phyloP scores from a whole-genome alignment of 768 basidiomycete species.

The Tulasnella sp. region DNA sequence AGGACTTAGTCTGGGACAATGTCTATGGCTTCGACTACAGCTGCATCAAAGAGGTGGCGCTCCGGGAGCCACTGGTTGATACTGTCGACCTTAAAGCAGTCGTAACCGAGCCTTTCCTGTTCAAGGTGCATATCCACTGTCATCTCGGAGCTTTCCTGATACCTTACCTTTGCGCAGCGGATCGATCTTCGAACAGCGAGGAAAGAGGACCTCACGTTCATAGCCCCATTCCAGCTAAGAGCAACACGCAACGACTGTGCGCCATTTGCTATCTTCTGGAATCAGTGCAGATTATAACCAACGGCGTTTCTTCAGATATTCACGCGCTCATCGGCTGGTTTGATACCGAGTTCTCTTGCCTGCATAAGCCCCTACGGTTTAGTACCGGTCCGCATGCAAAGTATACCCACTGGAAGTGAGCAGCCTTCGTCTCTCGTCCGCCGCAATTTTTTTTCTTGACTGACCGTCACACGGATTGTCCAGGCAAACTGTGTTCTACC shows the following conservation, averaged over 20 bases:
- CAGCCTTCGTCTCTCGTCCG: slow-evolving; percentile 19
- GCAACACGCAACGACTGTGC: slow-evolving; percentile 86
- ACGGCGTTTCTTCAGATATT: slow-evolving; percentile 44
- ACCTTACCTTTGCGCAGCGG: slow-evolving; percentile 37
- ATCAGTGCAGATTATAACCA: neutral
- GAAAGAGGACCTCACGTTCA: slow-evolving; percentile 91
- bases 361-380: slow-evolving; percentile 91
- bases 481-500: slow-evolving; percentile 98
- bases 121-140: slow-evolving; percentile 61
- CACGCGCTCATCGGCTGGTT: slow-evolving; percentile 99
- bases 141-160: neutral
- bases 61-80: slow-evolving; percentile 93
- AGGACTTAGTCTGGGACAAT: slow-evolving; percentile 90
- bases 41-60: slow-evolving; percentile 97
- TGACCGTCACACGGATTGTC: too few relatives aligned
- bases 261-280: slow-evolving; percentile 23
- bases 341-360: slow-evolving; percentile 89
- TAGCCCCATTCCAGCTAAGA: slow-evolving; percentile 61
- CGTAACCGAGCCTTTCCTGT: slow-evolving; percentile 79
- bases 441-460: neutral
- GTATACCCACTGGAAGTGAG: slow-evolving; percentile 94
- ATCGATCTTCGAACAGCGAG: slow-evolving; percentile 84
- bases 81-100: slow-evolving; percentile 97
- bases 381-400: slow-evolving; percentile 96
- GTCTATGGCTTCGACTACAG: slow-evolving; percentile 99